Evolutionary conservation across 495 filamentous ascomycete genomes (phyloP).

Genomic region (Bacidia gigantensis): DNA sequence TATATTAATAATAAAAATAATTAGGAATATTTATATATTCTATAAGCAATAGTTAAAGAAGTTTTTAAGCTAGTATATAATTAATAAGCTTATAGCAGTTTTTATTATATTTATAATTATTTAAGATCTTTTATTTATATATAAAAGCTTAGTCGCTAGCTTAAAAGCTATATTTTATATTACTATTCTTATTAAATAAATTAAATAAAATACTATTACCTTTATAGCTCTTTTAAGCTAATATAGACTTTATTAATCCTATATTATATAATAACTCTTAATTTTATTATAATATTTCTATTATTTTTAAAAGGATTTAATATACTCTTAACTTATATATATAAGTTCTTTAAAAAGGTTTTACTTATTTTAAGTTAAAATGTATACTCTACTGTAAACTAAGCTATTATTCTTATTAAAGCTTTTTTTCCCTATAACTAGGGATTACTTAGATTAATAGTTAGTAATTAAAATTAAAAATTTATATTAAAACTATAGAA

Average conservation of each 20-base stretch:
- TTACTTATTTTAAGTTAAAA: neutral
- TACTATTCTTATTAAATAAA: neutral
- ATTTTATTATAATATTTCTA: neutral
- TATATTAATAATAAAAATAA: neutral
- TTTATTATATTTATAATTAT: too few relatives aligned
- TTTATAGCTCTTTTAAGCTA: neutral
- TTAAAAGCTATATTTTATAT: neutral
- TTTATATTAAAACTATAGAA: neutral
- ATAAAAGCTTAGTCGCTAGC: neutral
- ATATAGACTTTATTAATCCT: neutral
- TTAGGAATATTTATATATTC: neutral
- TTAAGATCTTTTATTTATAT: neutral
- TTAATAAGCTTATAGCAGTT: neutral
- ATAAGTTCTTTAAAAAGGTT: neutral
- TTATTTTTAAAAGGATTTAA: neutral
- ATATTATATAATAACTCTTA: neutral
- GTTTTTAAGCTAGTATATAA: neutral
- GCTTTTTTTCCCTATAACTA: neutral
- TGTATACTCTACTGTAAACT: neutral
- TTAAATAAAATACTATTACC: neutral
- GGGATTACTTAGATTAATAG: neutral
- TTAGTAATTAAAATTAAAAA: neutral
- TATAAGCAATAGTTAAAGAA: neutral
- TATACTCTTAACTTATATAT: conserved; percentile 5
- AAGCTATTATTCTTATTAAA: neutral